Evolutionary conservation across 495 filamentous ascomycete genomes (phyloP).

Genomic region (Talaromyces thailandensis): DNA sequence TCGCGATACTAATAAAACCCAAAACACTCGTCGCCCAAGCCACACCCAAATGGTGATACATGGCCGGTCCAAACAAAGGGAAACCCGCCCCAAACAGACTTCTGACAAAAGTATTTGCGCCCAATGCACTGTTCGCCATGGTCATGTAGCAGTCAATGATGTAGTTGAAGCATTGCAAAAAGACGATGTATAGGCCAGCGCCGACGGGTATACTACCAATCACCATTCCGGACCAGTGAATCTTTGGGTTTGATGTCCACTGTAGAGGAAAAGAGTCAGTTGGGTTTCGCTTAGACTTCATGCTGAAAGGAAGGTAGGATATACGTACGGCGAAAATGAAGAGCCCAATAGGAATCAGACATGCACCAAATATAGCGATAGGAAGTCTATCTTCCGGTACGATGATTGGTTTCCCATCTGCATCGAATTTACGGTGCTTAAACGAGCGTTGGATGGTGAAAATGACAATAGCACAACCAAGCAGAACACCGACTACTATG

Average conservation of each 20-base stretch:
- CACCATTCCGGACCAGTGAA: constrained; percentile 26
- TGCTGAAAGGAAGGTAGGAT: neutral
- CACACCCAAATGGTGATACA: constrained; percentile 32
- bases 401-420: constrained; percentile 13
- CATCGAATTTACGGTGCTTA: constrained; percentile 15
- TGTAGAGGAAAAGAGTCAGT: neutral
- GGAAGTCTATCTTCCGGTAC: constrained; percentile 42
- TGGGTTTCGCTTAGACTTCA: neutral
- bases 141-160: constrained; percentile 69
- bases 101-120: constrained; percentile 51
- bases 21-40: constrained; percentile 36
- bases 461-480: constrained; percentile 53
- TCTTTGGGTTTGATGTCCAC: constrained; percentile 35
- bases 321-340: constrained; percentile 39
- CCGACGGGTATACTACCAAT: constrained; percentile 56
- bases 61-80: constrained; percentile 31
- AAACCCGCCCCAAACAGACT: constrained; percentile 51
- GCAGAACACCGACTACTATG: constrained; percentile 41
- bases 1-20: constrained; percentile 31
- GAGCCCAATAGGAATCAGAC: constrained; percentile 40
- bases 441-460: constrained; percentile 25
- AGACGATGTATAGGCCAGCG: constrained; percentile 55
- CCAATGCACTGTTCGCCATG: constrained; percentile 60
- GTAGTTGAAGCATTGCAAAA: constrained; percentile 65
- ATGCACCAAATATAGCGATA: constrained; percentile 40